phyloP scores from a whole-genome alignment of 441 rosid species.

The Kokia cookei region DNA sequence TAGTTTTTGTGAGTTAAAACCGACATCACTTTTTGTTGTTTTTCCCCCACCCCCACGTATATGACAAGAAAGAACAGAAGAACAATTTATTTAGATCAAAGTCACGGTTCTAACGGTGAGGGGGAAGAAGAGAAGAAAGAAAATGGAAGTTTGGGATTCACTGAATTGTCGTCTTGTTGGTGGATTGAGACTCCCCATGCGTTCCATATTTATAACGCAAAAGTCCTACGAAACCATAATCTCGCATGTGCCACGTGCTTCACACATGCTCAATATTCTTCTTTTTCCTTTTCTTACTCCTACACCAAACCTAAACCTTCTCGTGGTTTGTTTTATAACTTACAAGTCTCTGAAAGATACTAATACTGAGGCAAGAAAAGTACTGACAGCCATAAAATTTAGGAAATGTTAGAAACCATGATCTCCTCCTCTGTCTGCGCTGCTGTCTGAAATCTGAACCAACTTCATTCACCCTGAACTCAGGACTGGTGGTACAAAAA shows the following conservation, averaged over 20 bases:
- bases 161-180: not conserved
- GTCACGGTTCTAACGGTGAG: not conserved
- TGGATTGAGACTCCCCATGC: not conserved
- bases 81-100: not conserved
- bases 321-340: too few relatives aligned
- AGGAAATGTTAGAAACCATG: not conserved
- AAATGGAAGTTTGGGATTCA: not conserved
- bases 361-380: too few relatives aligned
- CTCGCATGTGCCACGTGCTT: constrained; percentile 9
- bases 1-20: not conserved
- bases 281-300: not conserved
- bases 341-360: too few relatives aligned
- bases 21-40: not conserved
- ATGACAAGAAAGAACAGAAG: not conserved
- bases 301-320: not conserved
- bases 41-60: not conserved
- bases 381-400: not conserved
- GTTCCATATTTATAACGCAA: constrained; percentile 18
- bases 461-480: not conserved
- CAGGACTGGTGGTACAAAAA: not conserved
- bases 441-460: not conserved
- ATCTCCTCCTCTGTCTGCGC: not conserved
- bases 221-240: not conserved
- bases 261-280: constrained; percentile 6
- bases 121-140: not conserved